A percentile compares a stretch with the other conserved stretches of the same genome.
phyloP scores from a whole-genome alignment of 2,329 filamentous ascomycete genomes.

The Teratosphaeria destructans region DNA sequence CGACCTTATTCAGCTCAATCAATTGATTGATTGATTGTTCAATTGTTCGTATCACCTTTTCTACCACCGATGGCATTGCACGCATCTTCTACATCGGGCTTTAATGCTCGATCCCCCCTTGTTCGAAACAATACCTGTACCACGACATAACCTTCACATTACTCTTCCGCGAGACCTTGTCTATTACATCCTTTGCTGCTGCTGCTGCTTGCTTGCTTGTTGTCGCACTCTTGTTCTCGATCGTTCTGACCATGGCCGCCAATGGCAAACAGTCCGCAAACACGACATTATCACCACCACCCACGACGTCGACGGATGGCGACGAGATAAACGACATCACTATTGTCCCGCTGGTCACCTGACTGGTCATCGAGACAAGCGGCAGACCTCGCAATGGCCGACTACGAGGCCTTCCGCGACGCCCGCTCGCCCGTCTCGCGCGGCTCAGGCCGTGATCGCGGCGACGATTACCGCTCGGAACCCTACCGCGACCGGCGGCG shows the following conservation, averaged over 20 bases:
- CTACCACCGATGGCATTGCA: not conserved
- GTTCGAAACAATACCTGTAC: not conserved
- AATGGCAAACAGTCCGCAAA: not conserved
- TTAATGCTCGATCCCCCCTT: slow-evolving; percentile 1
- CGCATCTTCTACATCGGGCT: slow-evolving; percentile 1
- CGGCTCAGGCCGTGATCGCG: slow-evolving; percentile 7
- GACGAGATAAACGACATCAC: not conserved
- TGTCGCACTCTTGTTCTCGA: not conserved
- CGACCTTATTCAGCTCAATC: not conserved
- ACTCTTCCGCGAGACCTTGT: not conserved
- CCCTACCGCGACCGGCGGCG: slow-evolving; percentile 16
- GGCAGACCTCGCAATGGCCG: slow-evolving; percentile 1
- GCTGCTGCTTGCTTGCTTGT: not conserved
- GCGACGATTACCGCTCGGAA: slow-evolving; percentile 13
- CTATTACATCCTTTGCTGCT: not conserved
- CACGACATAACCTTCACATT: not conserved
- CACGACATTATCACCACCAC: not conserved
- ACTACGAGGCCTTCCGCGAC: slow-evolving; percentile 7
- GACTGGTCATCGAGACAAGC: not conserved
- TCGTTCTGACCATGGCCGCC: not conserved
- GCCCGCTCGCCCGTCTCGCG: slow-evolving; percentile 9
- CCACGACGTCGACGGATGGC: not conserved
- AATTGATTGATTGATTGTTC: not conserved
- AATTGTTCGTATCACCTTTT: slow-evolving; percentile 1
- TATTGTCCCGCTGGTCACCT: not conserved